Base-by-base conservation (phyloP, 148 eudicot species). In the Spergularia bocconei region DNA sequence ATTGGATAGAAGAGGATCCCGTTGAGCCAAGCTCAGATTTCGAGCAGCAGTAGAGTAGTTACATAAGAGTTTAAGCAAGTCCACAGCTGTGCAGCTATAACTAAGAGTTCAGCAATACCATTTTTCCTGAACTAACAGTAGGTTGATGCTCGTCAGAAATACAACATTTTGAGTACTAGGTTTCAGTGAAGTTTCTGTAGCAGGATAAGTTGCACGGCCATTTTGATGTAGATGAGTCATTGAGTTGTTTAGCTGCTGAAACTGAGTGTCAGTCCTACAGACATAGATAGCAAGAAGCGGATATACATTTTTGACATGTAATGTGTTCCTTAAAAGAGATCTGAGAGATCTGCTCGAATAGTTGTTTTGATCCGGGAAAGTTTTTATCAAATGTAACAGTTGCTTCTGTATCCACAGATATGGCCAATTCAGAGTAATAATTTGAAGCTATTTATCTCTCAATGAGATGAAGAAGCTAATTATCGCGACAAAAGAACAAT, bases 1-100 rank as follows among this genome's bases (percentile, higher is more conserved):
- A 81, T 72, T 81, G 83, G 80, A 66, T 76, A n/a, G 64, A 81
- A 12, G 83, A 75, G 39, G 73, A 75, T 12, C 20, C 47, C 15
- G 14, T 41, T 13, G 23, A 9, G 23, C 23, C 56, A 8, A 19
- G 21, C 7, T 62, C 59, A 54, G 13, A 62, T 52, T 52, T 58
- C 13, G 33, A 48, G 74, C 50, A 52, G 44, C 13, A 61, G 23
- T 63, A 50, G 38, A 13, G 17, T 5, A n/a, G 20, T 50, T 50
- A 4, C 56, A 5, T 20, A 38, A 68, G 13, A 20, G 38, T 65
- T 65, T 50, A 65, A 21, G 6, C 19, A 21, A 41, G 14, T 44
- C 48, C 10, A 44, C 10, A 44, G 48, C 48, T 4, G 48, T 39
- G 23, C 29, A 41, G 69, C 19, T 23, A 10, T 13, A 54, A 21